These are phyloP conservation scores for Botrytis hyacinthi DNA, from an alignment of 2,329 filamentous ascomycete species.

Conservation along the genomic window DNA sequence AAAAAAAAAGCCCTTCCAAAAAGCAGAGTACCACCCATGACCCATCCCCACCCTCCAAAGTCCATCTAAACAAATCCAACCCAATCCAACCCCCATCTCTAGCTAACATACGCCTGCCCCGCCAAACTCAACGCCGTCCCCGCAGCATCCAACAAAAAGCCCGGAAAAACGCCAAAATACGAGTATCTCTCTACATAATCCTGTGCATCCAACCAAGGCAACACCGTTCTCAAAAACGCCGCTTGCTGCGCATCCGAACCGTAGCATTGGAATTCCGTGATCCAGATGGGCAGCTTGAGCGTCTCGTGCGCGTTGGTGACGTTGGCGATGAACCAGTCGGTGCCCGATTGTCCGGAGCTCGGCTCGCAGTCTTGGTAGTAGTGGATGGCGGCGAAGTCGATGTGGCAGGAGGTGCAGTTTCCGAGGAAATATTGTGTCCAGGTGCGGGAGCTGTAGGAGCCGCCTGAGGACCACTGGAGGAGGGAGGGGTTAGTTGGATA, in stretches of 20 bases:
- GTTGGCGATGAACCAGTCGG: slow-evolving; percentile 45
- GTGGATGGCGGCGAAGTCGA: slow-evolving; percentile 47
- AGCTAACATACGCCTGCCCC: slow-evolving; percentile 25
- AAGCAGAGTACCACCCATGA: background rate
- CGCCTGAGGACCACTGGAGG: slow-evolving; percentile 33
- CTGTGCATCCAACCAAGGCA: slow-evolving; percentile 45
- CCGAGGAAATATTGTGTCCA: slow-evolving; percentile 45
- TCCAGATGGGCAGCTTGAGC: slow-evolving; percentile 42
- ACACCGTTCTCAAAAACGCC: slow-evolving; percentile 42
- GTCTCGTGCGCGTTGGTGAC: slow-evolving; percentile 41
- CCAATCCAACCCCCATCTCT: no score
- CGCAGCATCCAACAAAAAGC: slow-evolving; percentile 34
- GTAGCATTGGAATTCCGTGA: slow-evolving; percentile 45
- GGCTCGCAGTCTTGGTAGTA: slow-evolving; percentile 44
- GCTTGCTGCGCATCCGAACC: slow-evolving; percentile 38
- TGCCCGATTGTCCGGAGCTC: slow-evolving; percentile 31
- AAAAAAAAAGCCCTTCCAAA: no score
- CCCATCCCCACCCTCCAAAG: background rate
- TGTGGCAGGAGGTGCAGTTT: slow-evolving; percentile 42
- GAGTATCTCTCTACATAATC: slow-evolving; percentile 43
- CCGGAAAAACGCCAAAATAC: slow-evolving; percentile 39
- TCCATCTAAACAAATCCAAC: background rate
- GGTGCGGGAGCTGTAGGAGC: slow-evolving; percentile 40
- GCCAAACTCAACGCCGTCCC: slow-evolving; percentile 25
- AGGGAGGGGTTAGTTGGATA: slow-evolving; percentile 33